Conservation (phyloP, 2,329 filamentous ascomycete genomes). For the Sclerotinia spermophila region DNA sequence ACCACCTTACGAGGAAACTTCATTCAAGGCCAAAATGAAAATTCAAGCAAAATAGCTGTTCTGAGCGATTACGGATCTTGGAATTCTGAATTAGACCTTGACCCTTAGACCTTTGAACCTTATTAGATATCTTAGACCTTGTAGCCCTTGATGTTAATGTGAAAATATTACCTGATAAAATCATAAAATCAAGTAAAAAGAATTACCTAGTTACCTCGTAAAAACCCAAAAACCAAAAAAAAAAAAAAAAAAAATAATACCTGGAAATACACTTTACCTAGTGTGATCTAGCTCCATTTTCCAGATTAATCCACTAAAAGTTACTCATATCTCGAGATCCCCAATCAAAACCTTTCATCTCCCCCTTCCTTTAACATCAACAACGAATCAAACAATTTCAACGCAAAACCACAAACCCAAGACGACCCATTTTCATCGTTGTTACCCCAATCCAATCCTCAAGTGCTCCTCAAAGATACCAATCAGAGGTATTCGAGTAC, state of each 20-base stretch:
- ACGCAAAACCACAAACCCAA: conserved; percentile 1
- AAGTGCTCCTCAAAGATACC: background rate
- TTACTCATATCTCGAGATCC: conserved; percentile 15
- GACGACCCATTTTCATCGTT: conserved; percentile 10
- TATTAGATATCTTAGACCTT: background rate
- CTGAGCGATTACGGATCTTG: background rate
- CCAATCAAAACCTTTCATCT: conserved; percentile 20
- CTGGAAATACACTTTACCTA: background rate
- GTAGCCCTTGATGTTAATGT: background rate
- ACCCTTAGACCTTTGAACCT: too few species aligned
- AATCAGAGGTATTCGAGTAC: background rate
- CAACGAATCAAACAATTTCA: conserved; percentile 18
- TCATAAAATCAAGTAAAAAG: background rate
- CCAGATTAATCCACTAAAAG: conserved; percentile 4
- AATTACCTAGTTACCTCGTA: too few species aligned
- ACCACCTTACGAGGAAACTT: too few species aligned
- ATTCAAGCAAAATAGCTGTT: too few species aligned
- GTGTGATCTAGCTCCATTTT: background rate
- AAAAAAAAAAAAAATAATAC: background rate
- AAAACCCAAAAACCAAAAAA: background rate
- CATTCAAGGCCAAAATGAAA: too few species aligned
- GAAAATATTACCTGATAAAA: background rate
- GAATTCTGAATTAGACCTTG: too few species aligned
- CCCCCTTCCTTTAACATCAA: conserved; percentile 10
- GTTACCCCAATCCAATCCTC: background rate